These are phyloP conservation scores for Fusarium sp. DNA, from an alignment of 2,329 filamentous ascomycete species.

Conservation along the genomic window DNA sequence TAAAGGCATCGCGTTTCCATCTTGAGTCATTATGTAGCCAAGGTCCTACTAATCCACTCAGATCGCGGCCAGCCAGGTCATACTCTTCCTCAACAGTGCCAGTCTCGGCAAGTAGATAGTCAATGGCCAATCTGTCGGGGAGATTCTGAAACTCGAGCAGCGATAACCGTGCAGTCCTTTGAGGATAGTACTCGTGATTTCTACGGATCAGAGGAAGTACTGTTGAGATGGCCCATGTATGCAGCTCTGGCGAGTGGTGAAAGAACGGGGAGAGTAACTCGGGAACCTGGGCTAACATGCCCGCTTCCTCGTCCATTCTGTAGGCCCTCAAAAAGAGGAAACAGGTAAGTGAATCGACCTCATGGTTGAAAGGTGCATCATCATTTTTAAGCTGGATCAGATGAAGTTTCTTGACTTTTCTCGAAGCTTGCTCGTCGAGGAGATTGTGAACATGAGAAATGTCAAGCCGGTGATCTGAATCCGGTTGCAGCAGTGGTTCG, in stretches of 20 bases:
- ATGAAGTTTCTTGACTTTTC: conserved; percentile 71
- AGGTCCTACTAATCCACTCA: conserved; percentile 75
- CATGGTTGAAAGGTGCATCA: conserved; percentile 59
- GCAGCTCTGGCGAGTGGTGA: conserved; percentile 68
- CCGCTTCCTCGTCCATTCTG: conserved; percentile 76
- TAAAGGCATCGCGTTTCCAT: conserved; percentile 55
- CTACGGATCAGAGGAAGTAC: conserved; percentile 76
- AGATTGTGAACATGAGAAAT: conserved; percentile 66
- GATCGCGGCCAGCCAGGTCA: conserved; percentile 67
- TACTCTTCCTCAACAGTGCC: conserved; percentile 55
- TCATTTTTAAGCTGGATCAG: conserved; percentile 68
- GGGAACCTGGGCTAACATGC: conserved; percentile 75
- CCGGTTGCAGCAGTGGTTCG: conserved; percentile 56
- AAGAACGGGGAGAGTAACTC: conserved; percentile 77
- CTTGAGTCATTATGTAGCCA: conserved; percentile 77
- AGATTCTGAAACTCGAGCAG: conserved; percentile 73
- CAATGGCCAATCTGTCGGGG: conserved; percentile 68
- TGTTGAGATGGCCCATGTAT: conserved; percentile 75
- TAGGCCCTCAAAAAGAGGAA: conserved; percentile 77
- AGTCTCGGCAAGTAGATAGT: conserved; percentile 70
- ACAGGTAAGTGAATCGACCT: conserved; percentile 66
- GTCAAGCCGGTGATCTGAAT: conserved; percentile 62
- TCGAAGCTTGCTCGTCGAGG: conserved; percentile 72
- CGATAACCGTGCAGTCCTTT: conserved; percentile 60
- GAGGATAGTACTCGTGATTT: conserved; percentile 76